Evolutionary conservation across 768 basidiomycete species (phyloP), one percentile per base, ranked within the genome.

Genomic region (Termitomyces sp.): DNA sequence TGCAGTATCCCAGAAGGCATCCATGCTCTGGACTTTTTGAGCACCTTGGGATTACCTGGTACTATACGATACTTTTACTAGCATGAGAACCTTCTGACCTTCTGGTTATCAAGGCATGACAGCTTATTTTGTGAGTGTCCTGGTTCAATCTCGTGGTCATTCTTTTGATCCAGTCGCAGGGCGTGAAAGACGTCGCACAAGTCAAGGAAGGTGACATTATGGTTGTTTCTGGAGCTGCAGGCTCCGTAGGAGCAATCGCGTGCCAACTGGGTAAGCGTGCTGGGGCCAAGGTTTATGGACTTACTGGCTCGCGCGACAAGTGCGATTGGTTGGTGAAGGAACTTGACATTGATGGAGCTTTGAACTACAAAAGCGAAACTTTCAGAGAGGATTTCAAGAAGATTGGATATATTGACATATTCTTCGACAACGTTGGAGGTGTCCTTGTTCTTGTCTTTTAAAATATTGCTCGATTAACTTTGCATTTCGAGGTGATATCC

Each of bases 191-290:
- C 53, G 79, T 96, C 50, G 93, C 88, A 15, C 73, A 91, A 62
- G 73, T 96, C 68, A 91, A 96, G 71, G 73, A 87, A 0, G 94
- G 94, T 12, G 94, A 98, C 62, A 91, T 84, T 0, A 83, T 96
- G 53, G 82, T 98, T 24, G 89, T 85, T 13, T 92, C 92, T 0
- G 96, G 93, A 20, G 96, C 96, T 2, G 96, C 96, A 9, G 96
- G 95, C 9, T 88, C 94, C 0, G 91, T 92, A 11, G 93, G 94
- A n/a, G 83, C 86, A 11, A 72, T 92, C 59, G 91, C 80, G 13
- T 94, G 93, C 73, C 94, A 95, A 66, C 79, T 95, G 20, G 94
- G 90, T 51, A 93, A 92, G 72, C 79, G 84, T 33, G 76, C 80
- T 12, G 93, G 90, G 59, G 91, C 91, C 52, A 89, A 83, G 58